These are phyloP conservation scores for Termitomyces sp. DNA, from an alignment of 768 basidiomycete species.

Conservation along the genomic window DNA sequence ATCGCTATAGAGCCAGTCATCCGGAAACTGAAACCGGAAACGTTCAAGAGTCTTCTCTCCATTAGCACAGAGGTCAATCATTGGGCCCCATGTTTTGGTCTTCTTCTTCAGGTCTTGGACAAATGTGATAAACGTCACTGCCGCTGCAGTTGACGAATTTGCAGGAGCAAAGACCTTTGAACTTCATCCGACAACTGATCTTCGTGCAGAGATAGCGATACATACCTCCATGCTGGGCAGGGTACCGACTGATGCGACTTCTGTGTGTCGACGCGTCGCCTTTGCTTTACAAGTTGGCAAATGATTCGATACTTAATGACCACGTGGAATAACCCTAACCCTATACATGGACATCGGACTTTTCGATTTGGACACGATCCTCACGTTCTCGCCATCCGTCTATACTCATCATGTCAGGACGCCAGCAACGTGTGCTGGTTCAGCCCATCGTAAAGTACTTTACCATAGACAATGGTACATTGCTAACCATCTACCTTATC, in stretches of 20 bases:
- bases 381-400: conserved; percentile 6
- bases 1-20: conserved; percentile 98
- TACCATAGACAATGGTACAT: conserved; percentile 5
- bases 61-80: conserved; percentile 90
- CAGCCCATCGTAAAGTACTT: conserved; percentile 86
- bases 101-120: conserved; percentile 98
- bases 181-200: conserved; percentile 6
- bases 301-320: background rate
- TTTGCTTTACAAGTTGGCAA: conserved; percentile 8
- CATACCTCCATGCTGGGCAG: conserved; percentile 22
- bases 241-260: conserved; percentile 5
- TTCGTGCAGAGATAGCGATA: conserved; percentile 1
- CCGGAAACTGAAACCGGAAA: conserved; percentile 94
- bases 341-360: background rate
- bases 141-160: conserved; percentile 93
- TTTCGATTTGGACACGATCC: background rate
- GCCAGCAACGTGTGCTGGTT: conserved; percentile 97
- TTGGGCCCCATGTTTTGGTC: conserved; percentile 92
- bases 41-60: conserved; percentile 97
- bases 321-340: conserved; percentile 25
- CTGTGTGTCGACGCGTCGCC: conserved; percentile 20
- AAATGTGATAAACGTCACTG: conserved; percentile 98
- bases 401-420: conserved; percentile 68
- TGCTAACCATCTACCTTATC: background rate
- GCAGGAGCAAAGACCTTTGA: conserved; percentile 61